Evolutionary conservation across 352 stramenopile genomes (phyloP).

Genomic region (Globisporangium spiculum): DNA sequence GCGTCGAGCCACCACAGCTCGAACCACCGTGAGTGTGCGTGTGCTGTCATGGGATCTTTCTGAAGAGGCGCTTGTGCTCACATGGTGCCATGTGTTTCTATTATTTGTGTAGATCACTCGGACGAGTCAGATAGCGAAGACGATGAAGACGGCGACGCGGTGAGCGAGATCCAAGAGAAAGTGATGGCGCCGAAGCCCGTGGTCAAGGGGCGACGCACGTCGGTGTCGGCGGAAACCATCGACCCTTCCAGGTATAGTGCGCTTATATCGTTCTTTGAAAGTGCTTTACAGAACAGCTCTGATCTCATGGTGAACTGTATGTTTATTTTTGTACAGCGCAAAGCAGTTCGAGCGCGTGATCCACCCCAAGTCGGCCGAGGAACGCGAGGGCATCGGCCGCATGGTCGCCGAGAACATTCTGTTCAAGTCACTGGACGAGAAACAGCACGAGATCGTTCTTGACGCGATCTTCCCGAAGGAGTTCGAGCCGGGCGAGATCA

Average conservation of each 20-base stretch:
- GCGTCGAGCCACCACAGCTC: conserved; percentile 28
- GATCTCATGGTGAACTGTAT: background rate
- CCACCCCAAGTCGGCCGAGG: conserved; percentile 81
- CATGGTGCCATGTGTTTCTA: background rate
- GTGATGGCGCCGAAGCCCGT: conserved; percentile 55
- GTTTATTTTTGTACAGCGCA: conserved; percentile 24
- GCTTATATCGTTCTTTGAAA: background rate
- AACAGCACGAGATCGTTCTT: conserved; percentile 83
- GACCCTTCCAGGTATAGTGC: conserved; percentile 42
- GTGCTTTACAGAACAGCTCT: background rate
- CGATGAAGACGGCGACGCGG: conserved; percentile 69
- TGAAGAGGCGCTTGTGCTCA: background rate
- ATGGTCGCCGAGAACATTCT: conserved; percentile 90
- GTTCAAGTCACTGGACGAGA: conserved; percentile 89
- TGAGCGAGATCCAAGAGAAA: conserved; percentile 81
- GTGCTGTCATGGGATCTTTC: conserved; percentile 18
- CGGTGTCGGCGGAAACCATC: conserved; percentile 87
- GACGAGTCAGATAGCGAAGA: conserved; percentile 88
- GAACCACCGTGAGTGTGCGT: conserved; percentile 14
- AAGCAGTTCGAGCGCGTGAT: conserved; percentile 81
- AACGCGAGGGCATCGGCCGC: conserved; percentile 66
- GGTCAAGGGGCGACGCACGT: conserved; percentile 83
- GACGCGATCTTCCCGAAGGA: conserved; percentile 87
- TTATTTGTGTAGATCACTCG: conserved; percentile 54
- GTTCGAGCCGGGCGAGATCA: conserved; percentile 70